Evolutionary conservation across 2,329 filamentous ascomycete species (phyloP).

Genomic region (Sordariomycetes sp.): DNA sequence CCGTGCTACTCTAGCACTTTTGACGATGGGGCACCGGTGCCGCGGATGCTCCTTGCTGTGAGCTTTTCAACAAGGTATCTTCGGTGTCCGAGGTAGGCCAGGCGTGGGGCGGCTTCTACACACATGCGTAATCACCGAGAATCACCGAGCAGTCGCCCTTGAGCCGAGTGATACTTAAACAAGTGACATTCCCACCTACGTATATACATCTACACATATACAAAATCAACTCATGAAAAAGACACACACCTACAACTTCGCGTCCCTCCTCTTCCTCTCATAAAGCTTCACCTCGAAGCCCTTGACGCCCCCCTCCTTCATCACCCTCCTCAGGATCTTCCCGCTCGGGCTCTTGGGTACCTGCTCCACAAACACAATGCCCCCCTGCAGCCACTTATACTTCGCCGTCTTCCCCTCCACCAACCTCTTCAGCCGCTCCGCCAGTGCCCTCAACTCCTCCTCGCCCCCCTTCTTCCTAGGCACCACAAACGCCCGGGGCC

Average conservation of each 20-base stretch:
- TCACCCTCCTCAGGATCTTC: conserved; percentile 29
- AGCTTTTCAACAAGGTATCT: no score
- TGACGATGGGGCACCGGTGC: no score
- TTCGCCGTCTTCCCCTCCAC: conserved; percentile 45
- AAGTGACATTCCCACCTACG: no score
- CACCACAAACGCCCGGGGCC: conserved; percentile 50
- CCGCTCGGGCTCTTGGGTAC: conserved; percentile 59
- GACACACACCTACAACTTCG: conserved; percentile 5
- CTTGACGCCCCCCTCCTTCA: conserved; percentile 25
- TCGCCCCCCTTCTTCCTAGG: conserved; percentile 15
- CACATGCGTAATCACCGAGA: no score
- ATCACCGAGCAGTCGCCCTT: no score
- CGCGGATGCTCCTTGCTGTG: no score
- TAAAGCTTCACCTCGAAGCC: conserved; percentile 21
- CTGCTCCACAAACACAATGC: conserved; percentile 52
- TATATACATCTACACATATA: neutral
- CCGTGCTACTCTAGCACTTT: no score
- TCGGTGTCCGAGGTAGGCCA: no score
- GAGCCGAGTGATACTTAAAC: no score
- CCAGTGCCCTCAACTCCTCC: conserved; percentile 27
- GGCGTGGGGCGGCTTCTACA: no score
- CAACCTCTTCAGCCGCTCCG: conserved; percentile 39
- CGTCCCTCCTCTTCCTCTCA: conserved; percentile 5
- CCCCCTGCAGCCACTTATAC: conserved; percentile 58
- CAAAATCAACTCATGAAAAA: neutral